Percentiles rank a stretch among this genome's conserved stretches.
phyloP scores from a whole-genome alignment of 1,284 basidiomycete genomes.

The Pseudozyma hubeiensis region DNA sequence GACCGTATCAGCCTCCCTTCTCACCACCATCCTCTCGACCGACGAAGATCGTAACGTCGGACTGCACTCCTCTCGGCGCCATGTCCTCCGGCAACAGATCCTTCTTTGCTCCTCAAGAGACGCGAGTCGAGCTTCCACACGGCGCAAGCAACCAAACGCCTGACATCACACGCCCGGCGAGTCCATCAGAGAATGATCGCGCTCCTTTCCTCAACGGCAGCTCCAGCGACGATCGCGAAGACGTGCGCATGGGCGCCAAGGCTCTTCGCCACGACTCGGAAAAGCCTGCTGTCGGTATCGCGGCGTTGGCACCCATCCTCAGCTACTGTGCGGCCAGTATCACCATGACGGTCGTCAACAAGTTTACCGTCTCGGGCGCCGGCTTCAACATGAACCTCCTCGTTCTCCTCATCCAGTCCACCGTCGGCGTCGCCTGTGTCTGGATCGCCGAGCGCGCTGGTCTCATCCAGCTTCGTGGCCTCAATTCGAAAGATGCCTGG shows the following conservation, averaged over 20 bases:
- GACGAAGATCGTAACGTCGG: no score
- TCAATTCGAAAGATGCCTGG: constrained; percentile 86
- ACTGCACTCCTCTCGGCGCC: background rate
- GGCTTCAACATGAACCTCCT: constrained; percentile 98
- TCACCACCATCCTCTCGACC: no score
- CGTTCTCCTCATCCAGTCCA: constrained; percentile 88
- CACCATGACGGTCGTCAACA: constrained; percentile 97
- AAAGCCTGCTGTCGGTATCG: constrained; percentile 40
- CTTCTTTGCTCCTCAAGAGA: constrained; percentile 52
- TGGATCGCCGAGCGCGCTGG: constrained; percentile 79
- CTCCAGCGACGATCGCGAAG: constrained; percentile 30
- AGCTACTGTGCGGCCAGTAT: constrained; percentile 95
- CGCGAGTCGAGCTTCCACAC: constrained; percentile 40
- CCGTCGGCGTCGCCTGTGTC: constrained; percentile 80
- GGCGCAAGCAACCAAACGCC: constrained; percentile 38
- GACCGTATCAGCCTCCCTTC: no score
- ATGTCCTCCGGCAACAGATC: constrained; percentile 50
- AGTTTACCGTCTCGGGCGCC: constrained; percentile 95
- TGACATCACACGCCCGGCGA: constrained; percentile 42
- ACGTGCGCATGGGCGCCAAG: constrained; percentile 49
- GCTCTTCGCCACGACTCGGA: constrained; percentile 29
- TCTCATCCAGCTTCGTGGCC: constrained; percentile 88
- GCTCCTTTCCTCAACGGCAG: constrained; percentile 44
- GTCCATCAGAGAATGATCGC: constrained; percentile 49
- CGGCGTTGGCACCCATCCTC: constrained; percentile 79